Evolutionary conservation across 1,139 yeast genomes (phyloP), one percentile per base, ranked within the genome.

Genomic region (Lodderomyces orthopsilosis): DNA sequence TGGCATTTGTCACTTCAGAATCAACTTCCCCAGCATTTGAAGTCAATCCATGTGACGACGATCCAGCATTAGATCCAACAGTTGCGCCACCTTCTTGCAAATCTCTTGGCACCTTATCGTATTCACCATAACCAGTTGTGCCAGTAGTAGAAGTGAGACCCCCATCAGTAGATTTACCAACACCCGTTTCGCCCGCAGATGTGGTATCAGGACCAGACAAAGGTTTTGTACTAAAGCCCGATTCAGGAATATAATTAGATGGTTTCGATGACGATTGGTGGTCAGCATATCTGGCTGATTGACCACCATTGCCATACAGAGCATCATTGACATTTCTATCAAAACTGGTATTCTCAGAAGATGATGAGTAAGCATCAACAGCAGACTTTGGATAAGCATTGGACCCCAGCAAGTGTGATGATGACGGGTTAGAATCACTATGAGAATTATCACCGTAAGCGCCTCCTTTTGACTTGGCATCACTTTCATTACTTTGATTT

Each of bases 301-400:
- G 27, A 9, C 34, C 34, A 5, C 17, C 18, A 6, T 10, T 5
- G 5, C 17, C 32, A 28, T 28, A 30, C 34, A 15, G 12, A 23
- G 40, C 37, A 40, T 41, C 45, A 40, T 38, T 38, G 15, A 37
- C 30, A 3, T 38, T 35, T 24, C 37, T 44, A 12, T 41, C 40
- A 28, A 41, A 26, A 32, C 40, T 44, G 19, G 46, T 35, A 18
- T 17, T 24, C n/a, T 40, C 38, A 10, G 43, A 36, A 12, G 39
- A 35, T 10, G 40, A 41, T 12, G 42, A 42, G 35, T 38, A 38
- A 14, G 42, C 43, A 27, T 37, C 19, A 9, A 37, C 41, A 26
- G 43, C 44, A 15, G 35, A n/a, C 24, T 41, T 32, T 12, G 45
- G 45, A 28, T 45, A 42, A 14, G 42, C 42, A 22, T 35, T 38